Percentiles rank a stretch among this genome's conserved stretches.
These are phyloP conservation scores for Candida insectalens DNA, from an alignment of 805 yeast genomes.

Conservation along the genomic window DNA sequence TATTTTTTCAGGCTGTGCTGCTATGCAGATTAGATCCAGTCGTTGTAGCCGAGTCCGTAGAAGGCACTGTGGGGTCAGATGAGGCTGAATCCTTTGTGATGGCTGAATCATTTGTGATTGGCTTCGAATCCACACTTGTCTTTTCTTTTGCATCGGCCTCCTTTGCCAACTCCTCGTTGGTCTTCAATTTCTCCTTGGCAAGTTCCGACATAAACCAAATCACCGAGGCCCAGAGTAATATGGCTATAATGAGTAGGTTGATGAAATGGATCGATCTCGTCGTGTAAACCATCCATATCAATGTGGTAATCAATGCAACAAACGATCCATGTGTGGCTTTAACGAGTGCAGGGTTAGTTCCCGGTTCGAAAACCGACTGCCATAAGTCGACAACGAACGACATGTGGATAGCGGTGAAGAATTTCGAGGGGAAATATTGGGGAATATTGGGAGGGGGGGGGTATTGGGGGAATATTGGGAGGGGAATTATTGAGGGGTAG, in stretches of 20 bases:
- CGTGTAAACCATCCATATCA: slow-evolving; percentile 47
- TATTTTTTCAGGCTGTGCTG: too few species aligned
- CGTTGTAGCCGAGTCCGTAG: too few species aligned
- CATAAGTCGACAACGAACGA: slow-evolving; percentile 62
- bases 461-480: too few species aligned
- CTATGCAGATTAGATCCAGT: too few species aligned
- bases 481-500: too few species aligned
- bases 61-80: too few species aligned
- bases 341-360: slow-evolving; percentile 83
- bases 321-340: slow-evolving; percentile 85
- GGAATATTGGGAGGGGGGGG: background rate
- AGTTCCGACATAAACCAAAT: slow-evolving; percentile 84
- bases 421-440: background rate
- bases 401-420: slow-evolving; percentile 4
- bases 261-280: slow-evolving; percentile 61
- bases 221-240: slow-evolving; percentile 65
- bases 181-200: slow-evolving; percentile 34
- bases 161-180: slow-evolving; percentile 29
- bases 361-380: slow-evolving; percentile 89
- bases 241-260: slow-evolving; percentile 32
- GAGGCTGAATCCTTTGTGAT: too few species aligned
- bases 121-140: too few species aligned
- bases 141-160: slow-evolving; percentile 16
- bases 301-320: slow-evolving; percentile 45
- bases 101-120: too few species aligned